phyloP scores from a whole-genome alignment of 73 alveolate species.

The Effrenium voratum region DNA sequence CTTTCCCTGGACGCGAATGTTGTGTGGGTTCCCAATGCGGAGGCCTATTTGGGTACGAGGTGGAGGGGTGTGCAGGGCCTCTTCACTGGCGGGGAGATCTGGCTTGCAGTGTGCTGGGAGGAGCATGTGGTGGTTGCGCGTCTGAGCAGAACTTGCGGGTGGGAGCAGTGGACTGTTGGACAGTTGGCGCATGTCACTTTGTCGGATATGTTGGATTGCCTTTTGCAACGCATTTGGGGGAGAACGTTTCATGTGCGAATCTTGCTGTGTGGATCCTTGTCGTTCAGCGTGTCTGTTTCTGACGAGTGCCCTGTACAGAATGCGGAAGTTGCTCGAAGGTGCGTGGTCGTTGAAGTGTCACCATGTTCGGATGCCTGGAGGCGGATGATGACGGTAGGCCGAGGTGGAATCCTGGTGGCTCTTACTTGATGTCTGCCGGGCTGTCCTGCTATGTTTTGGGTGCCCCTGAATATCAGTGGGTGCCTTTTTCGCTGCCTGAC shows the following conservation, averaged over 20 bases:
- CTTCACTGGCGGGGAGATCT: not conserved
- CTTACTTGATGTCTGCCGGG: too few relatives aligned
- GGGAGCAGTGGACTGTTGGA: not conserved
- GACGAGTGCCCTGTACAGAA: too few relatives aligned
- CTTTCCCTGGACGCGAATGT: not conserved
- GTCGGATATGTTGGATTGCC: not conserved
- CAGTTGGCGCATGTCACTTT: not conserved
- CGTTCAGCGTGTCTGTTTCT: too few relatives aligned
- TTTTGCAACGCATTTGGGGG: not conserved
- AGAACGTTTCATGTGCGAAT: not conserved
- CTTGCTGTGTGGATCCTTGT: not conserved
- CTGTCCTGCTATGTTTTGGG: too few relatives aligned
- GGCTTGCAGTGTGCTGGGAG: not conserved
- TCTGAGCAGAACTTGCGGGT: not conserved
- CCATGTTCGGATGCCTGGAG: too few relatives aligned
- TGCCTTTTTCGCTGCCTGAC: too few relatives aligned
- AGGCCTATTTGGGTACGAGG: not conserved
- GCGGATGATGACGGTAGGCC: too few relatives aligned
- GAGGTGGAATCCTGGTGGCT: too few relatives aligned
- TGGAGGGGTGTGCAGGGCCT: not conserved
- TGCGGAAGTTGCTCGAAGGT: too few relatives aligned
- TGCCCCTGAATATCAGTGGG: too few relatives aligned
- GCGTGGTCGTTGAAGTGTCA: too few relatives aligned
- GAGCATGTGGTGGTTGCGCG: not conserved
- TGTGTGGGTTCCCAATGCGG: not conserved